Percentiles rank a stretch among this genome's conserved stretches.
Evolutionary conservation across 129 eudicot species (phyloP).

Genomic region (Helichrysum umbraculigerum): DNA sequence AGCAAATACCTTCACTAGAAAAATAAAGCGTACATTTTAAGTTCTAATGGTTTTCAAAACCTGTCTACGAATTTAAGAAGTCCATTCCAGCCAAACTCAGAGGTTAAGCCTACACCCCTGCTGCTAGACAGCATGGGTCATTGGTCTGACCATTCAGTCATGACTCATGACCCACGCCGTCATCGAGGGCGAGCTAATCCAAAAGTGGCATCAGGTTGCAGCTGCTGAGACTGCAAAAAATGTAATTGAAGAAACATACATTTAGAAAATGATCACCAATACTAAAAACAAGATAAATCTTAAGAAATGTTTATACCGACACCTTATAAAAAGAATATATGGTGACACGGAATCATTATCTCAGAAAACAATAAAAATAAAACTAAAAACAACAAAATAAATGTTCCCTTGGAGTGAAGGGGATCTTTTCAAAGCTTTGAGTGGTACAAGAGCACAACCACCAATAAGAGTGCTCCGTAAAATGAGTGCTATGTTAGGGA

Average conservation of each 20-base stretch:
- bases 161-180: conserved; percentile 48
- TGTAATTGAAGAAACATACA: conserved; percentile 23
- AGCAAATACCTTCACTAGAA: neutral
- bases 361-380: neutral
- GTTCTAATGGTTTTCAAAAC: neutral
- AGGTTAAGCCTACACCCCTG: conserved; percentile 68
- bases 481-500: neutral
- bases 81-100: conserved; percentile 50
- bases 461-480: neutral
- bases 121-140: conserved; percentile 24
- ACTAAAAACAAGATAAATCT: neutral
- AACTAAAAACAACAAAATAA: neutral
- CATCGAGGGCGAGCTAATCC: conserved; percentile 90
- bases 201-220: conserved; percentile 63
- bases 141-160: conserved; percentile 52
- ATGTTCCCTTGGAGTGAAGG: neutral
- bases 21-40: neutral
- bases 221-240: conserved; percentile 61
- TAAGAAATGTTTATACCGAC: neutral
- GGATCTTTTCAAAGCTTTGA: neutral
- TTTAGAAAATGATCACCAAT: neutral
- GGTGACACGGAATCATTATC: neutral
- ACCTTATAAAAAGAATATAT: neutral
- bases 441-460: neutral
- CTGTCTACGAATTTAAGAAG: neutral